Conservation (phyloP, 2,329 filamentous ascomycete genomes). For the Claviceps maximensis region DNA sequence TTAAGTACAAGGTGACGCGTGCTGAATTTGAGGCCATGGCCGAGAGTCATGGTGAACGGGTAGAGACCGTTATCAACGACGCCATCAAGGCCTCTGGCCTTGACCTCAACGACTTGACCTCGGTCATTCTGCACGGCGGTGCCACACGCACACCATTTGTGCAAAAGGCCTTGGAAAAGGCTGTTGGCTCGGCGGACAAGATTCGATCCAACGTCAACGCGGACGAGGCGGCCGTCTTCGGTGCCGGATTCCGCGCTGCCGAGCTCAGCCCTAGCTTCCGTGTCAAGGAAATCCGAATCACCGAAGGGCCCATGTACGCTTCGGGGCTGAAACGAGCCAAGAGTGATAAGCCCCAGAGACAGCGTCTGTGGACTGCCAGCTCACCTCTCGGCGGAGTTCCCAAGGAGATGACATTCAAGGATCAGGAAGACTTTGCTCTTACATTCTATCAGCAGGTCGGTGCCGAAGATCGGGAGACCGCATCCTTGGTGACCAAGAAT, state of each 20-base stretch:
- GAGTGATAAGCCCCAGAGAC: constrained; percentile 55
- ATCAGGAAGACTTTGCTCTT: constrained; percentile 69
- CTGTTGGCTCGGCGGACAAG: constrained; percentile 61
- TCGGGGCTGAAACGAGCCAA: constrained; percentile 62
- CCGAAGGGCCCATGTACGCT: constrained; percentile 63
- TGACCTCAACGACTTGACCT: constrained; percentile 64
- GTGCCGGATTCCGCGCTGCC: constrained; percentile 87
- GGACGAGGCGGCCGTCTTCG: constrained; percentile 91
- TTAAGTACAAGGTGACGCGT: constrained; percentile 78
- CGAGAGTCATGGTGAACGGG: constrained; percentile 51
- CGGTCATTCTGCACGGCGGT: constrained; percentile 86
- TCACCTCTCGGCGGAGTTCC: constrained; percentile 59
- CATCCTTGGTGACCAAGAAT: constrained; percentile 65
- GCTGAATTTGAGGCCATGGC: constrained; percentile 71
- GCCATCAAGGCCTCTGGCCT: constrained; percentile 64
- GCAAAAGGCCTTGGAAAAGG: constrained; percentile 71
- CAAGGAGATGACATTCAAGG: constrained; percentile 80
- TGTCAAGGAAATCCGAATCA: constrained; percentile 86
- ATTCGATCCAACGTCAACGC: constrained; percentile 90
- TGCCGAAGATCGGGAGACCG: constrained; percentile 45
- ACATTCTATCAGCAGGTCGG: constrained; percentile 63
- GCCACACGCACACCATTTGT: constrained; percentile 86
- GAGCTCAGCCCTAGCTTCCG: constrained; percentile 89
- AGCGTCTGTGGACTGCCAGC: constrained; percentile 69
- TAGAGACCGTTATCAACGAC: constrained; percentile 55